Evolutionary conservation across 1,139 yeast genomes (phyloP), one percentile per base, ranked within the genome.

Genomic region (Entelexis paramagnoliae): DNA sequence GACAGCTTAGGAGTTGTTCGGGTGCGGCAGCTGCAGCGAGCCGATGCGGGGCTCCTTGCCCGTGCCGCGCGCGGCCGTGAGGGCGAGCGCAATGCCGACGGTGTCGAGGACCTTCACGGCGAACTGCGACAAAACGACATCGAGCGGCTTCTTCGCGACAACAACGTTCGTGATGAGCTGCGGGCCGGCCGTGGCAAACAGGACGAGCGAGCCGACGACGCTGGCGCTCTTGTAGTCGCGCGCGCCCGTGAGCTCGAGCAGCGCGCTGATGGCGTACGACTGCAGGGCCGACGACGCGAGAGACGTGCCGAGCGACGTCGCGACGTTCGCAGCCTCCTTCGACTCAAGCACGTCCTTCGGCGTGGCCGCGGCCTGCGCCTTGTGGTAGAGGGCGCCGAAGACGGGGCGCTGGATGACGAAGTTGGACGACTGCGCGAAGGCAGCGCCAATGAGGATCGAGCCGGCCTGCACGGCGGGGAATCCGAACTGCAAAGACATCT

Each of bases 191-290:
- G 67, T 60, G 53, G 67, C 63, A 49, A 72, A 66, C 54, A 71
- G 69, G 50, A 71, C 63, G 42, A 72, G 60, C 24, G 66, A 59
- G 34, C 75, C 75, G 42, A 71, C 59, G 53, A 66, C 65, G 49
- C 70, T 62, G 26, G 75, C 73, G 30, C 71, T 72, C 64, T 68
- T 66, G 62, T 66, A 64, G 49, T 64, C 61, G 58, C 63, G 57
- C 44, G 70, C 67, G 50, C 71, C 71, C 42, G 73, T 50, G 48
- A 69, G 59, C 60, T 68, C 66, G 50, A 71, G 61, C 40, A 71
- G 61, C 19, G 71, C 72, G 19, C 70, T 63, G 40, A 70, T 65
- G 22, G 72, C 73, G 58, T 72, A 71, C n/a, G 75, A 63, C 63
- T 70, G 74, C 50, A 62, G 49, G 20, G 63, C 67, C 22, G 73